Evolutionary conservation across 2,329 filamentous ascomycete genomes (phyloP).

Genomic region (Apiospora saccharicola): DNA sequence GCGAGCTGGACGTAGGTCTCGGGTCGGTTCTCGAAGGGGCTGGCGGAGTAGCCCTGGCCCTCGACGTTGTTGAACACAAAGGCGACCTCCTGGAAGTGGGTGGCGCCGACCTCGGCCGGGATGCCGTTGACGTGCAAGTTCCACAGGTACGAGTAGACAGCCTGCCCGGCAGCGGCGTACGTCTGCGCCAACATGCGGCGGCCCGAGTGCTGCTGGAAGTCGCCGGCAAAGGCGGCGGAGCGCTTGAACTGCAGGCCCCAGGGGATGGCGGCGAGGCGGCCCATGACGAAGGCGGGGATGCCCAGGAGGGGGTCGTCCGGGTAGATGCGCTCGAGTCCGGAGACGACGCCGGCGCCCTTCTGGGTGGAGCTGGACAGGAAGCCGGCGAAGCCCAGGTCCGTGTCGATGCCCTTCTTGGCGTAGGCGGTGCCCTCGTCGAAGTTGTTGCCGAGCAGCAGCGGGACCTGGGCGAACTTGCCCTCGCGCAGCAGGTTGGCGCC

Average conservation of each 20-base stretch:
- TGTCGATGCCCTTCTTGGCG: slow-evolving; percentile 60
- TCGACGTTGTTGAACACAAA: slow-evolving; percentile 62
- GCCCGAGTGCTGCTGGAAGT: slow-evolving; percentile 62
- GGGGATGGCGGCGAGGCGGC: slow-evolving; percentile 17
- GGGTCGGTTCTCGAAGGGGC: slow-evolving; percentile 51
- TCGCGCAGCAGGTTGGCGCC: slow-evolving; percentile 37
- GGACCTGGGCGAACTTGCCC: slow-evolving; percentile 44
- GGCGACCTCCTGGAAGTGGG: slow-evolving; percentile 57
- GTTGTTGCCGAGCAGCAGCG: slow-evolving; percentile 44
- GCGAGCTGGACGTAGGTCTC: slow-evolving; percentile 51
- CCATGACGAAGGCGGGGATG: slow-evolving; percentile 27
- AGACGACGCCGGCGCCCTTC: background rate
- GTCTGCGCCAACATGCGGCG: slow-evolving; percentile 60
- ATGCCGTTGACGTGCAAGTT: slow-evolving; percentile 47
- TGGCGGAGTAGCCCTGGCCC: slow-evolving; percentile 52
- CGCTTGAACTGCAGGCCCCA: slow-evolving; percentile 29
- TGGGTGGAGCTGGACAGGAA: slow-evolving; percentile 38
- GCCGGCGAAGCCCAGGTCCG: slow-evolving; percentile 53
- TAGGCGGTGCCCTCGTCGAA: slow-evolving; percentile 56
- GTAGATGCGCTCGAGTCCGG: slow-evolving; percentile 14
- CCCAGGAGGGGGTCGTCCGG: slow-evolving; percentile 27
- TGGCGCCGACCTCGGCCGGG: slow-evolving; percentile 35
- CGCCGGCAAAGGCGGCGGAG: slow-evolving; percentile 53
- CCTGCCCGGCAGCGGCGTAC: slow-evolving; percentile 55
- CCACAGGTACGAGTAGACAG: slow-evolving; percentile 63